Evolutionary conservation across 306 rosid genomes (phyloP).

Genomic region (Abrus precatorius): DNA sequence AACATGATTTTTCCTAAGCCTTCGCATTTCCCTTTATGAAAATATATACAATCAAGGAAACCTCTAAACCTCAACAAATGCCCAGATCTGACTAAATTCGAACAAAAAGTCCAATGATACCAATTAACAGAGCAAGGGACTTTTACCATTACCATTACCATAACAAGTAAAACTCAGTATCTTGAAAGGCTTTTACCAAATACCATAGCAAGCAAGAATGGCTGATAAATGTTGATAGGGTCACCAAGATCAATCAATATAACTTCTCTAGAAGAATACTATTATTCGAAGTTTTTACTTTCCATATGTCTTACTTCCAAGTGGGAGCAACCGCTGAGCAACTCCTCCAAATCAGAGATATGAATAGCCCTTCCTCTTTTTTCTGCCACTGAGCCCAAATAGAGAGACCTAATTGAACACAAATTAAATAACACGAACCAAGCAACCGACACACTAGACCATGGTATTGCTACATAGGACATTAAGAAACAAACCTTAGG

Average conservation of each 20-base stretch:
- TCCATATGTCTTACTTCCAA: slow-evolving; percentile 80
- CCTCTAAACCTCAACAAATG: slow-evolving; percentile 21
- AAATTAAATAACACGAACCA: slow-evolving; percentile 1
- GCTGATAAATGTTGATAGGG: background rate
- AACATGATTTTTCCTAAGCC: background rate
- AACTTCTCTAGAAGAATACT: background rate
- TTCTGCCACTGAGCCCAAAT: slow-evolving; percentile 89
- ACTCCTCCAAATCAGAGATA: slow-evolving; percentile 84
- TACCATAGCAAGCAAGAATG: slow-evolving; percentile 24
- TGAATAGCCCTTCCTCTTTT: slow-evolving; percentile 84
- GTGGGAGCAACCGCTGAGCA: slow-evolving; percentile 80
- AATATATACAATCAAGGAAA: slow-evolving; percentile 10
- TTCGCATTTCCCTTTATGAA: too few species aligned
- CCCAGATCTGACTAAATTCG: background rate
- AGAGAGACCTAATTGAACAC: slow-evolving; percentile 74
- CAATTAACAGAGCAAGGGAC: background rate
- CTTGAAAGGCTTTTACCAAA: background rate
- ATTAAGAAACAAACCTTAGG: slow-evolving; percentile 59
- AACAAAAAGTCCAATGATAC: background rate
- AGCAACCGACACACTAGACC: too few species aligned
- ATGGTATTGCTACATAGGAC: slow-evolving; percentile 9
- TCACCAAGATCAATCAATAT: slow-evolving; percentile 14
- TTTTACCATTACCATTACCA: slow-evolving; percentile 2
- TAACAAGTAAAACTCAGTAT: slow-evolving; percentile 1
- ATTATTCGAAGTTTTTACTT: background rate